Base-by-base conservation (phyloP, 805 yeast species). In the Zygoascus biomembranicola region DNA sequence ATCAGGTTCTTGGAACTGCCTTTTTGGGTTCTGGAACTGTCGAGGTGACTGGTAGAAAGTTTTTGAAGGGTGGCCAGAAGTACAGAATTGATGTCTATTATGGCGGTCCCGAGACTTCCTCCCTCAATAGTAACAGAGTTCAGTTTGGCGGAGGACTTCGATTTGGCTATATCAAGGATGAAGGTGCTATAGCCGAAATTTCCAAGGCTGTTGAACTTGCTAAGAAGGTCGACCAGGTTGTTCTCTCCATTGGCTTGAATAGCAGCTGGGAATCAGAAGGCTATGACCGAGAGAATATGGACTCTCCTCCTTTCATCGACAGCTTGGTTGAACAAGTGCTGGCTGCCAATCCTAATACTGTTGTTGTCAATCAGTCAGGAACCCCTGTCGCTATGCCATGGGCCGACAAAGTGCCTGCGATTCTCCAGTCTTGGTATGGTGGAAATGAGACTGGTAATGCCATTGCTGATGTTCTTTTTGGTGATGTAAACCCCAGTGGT, bases 301-400 rank as follows among this genome's bases (percentile, higher is more conserved):
- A 71, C 43, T 67, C 79, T 20, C 85, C 85, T 35, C 74, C 75
- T 16, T 57, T 60, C 42, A 73, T 76, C 18, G 71, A 76, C 53
- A 69, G 72, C 43, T 69, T 81, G 55, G 69, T 80, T 32, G 63
- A 59, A 26, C 76, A 71, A 9, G 73, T 81, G 9, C 55, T 69
- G 42, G 68, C 66, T 32, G 82, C 71, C 19, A 79, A 79, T 58
- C 71, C 74, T 23, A 75, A 79, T 57, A 71, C 77, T 2, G 73
- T 77, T 11, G 70, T 81, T 31, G 81, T 81, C 32, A 73, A 75
- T 59, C 82, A 80, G 62, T 73, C 80, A 2, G 85, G 85, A 48
- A 75, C 83, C 16, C 85, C 85, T 0, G 81, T 80, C 9, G 73
- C 76, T 43, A 66, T 81, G 71, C 84, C 83, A 32, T 79, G 82